These are phyloP conservation scores for Fusarium dimerum DNA, from an alignment of 2,329 filamentous ascomycete genomes.

Conservation along the genomic window DNA sequence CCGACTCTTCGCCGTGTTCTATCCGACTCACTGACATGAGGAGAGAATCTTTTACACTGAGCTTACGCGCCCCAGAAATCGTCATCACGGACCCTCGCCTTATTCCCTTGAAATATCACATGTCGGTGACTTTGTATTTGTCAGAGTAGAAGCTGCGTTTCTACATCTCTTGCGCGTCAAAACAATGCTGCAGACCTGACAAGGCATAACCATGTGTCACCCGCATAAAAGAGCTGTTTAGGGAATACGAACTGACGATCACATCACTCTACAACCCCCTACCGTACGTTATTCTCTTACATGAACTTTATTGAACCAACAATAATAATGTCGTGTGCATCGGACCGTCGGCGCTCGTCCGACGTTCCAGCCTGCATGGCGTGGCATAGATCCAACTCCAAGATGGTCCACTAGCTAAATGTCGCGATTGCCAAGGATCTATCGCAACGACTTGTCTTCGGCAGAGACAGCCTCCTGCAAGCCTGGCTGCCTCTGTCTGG, in stretches of 20 bases:
- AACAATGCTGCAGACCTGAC: too few species aligned
- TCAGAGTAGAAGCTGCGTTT: too few species aligned
- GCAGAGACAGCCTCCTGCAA: background rate
- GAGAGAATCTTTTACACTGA: background rate
- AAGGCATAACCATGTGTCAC: background rate
- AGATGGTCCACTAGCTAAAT: slow-evolving; percentile 4
- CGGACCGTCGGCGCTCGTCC: slow-evolving; percentile 27
- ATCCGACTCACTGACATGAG: slow-evolving; percentile 2
- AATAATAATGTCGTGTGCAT: slow-evolving; percentile 9
- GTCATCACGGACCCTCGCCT: slow-evolving; percentile 18
- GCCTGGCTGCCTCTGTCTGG: background rate
- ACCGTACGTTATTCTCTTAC: slow-evolving; percentile 5
- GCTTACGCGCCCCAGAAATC: slow-evolving; percentile 6
- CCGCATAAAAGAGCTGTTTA: slow-evolving; percentile 12
- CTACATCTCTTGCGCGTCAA: too few species aligned
- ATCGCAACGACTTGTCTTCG: slow-evolving; percentile 2
- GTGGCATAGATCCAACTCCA: slow-evolving; percentile 15
- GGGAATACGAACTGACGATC: slow-evolving; percentile 9
- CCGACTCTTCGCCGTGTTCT: slow-evolving; percentile 1
- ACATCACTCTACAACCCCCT: slow-evolving; percentile 7
- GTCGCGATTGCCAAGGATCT: slow-evolving; percentile 8
- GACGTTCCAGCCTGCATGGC: slow-evolving; percentile 21
- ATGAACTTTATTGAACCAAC: slow-evolving; percentile 10
- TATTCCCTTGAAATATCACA: slow-evolving; percentile 6
- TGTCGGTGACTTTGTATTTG: too few species aligned